These are phyloP conservation scores for Mycena pura DNA, from an alignment of 768 basidiomycete genomes.

Conservation along the genomic window DNA sequence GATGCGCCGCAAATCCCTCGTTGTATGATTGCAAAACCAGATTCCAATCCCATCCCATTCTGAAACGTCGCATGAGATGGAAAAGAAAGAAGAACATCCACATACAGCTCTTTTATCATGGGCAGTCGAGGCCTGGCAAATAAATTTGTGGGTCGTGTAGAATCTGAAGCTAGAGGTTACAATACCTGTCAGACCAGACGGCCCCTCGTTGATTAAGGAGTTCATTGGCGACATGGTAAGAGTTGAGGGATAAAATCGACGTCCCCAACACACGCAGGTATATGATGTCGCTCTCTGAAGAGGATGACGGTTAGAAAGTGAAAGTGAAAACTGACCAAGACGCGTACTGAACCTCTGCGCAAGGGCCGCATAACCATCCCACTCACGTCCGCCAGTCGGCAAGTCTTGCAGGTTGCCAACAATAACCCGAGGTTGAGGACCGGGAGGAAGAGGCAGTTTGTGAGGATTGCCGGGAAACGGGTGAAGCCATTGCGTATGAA, in stretches of 20 bases:
- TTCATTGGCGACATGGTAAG: constrained; percentile 2
- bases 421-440: not conserved
- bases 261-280: constrained; percentile 8
- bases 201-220: constrained; percentile 5
- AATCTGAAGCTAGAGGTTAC: not conserved
- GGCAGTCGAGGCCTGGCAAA: constrained; percentile 2
- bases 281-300: constrained; percentile 5
- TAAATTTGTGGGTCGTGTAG: not conserved
- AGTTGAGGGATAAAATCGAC: constrained; percentile 5
- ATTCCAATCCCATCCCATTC: constrained; percentile 12
- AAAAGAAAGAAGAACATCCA: not conserved
- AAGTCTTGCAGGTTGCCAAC: constrained; percentile 6
- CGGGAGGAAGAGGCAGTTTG: constrained; percentile 1
- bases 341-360: not conserved
- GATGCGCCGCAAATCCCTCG: not conserved
- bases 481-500: not conserved
- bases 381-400: constrained; percentile 1
- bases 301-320: not conserved
- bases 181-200: constrained; percentile 7
- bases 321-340: not conserved
- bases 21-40: constrained; percentile 8
- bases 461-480: not conserved
- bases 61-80: not conserved
- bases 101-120: constrained; percentile 10
- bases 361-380: constrained; percentile 5